phyloP scores from a whole-genome alignment of 208 protist species.

The Phytomonas sp. region DNA sequence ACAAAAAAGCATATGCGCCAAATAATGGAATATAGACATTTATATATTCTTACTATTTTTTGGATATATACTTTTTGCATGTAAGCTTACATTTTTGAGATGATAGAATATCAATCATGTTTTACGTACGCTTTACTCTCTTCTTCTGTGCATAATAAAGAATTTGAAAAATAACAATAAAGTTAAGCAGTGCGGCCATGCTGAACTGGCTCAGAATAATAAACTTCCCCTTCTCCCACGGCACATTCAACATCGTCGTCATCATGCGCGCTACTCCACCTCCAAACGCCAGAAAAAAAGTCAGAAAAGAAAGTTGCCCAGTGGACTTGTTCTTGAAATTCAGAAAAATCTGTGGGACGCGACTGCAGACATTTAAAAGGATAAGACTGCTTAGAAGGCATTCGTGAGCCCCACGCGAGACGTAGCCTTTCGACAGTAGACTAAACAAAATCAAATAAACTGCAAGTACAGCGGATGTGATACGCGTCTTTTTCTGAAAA shows the following conservation, averaged over 20 bases:
- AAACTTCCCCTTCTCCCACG: constrained; percentile 66
- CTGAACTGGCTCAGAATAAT: constrained; percentile 59
- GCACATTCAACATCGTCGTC: constrained; percentile 76
- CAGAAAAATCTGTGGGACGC: constrained; percentile 69
- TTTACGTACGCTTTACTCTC: constrained; percentile 5
- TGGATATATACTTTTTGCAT: not conserved
- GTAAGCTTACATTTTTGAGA: not conserved
- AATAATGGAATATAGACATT: not conserved
- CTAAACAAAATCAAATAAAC: constrained; percentile 23
- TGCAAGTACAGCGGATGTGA: constrained; percentile 24
- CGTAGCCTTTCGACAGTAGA: constrained; percentile 27
- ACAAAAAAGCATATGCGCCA: not conserved
- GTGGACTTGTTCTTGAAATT: constrained; percentile 59
- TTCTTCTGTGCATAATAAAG: constrained; percentile 36
- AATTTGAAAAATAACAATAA: constrained; percentile 62
- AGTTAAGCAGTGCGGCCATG: constrained; percentile 50
- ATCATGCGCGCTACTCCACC: constrained; percentile 61
- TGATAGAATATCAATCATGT: not conserved
- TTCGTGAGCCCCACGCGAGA: constrained; percentile 44
- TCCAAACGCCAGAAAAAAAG: constrained; percentile 75
- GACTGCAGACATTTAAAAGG: constrained; percentile 56
- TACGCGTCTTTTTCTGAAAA: constrained; percentile 32
- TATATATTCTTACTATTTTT: not conserved
- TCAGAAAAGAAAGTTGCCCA: constrained; percentile 73
- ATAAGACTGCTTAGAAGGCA: constrained; percentile 50